Base-by-base conservation (phyloP, 1,284 basidiomycete species). In the Megacollybia platyphylla region DNA sequence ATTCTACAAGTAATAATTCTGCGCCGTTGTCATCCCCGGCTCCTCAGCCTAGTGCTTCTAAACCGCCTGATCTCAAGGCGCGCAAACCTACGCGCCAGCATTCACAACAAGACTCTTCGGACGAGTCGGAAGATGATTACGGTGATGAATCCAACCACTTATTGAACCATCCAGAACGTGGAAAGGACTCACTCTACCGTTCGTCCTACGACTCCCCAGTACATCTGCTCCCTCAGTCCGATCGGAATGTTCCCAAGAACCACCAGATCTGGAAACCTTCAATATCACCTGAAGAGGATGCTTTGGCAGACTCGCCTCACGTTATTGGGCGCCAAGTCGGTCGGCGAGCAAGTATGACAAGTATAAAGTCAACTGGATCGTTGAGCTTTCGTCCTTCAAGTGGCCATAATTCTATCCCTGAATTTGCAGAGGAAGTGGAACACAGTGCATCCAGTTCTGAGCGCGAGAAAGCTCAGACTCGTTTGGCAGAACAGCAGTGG, bases 221-320 rank as follows among this genome's bases (percentile, higher is more conserved):
- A 44, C 5, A 44, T 48, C 10, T 40, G 50, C 53, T 1, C 8
- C 65, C 62, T 9, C 20, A 24, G 20, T 3, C 20, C 3, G 20
- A 24, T 24, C 20, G 20, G 5, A 24, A 24, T 24, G 20, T 5
- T 24, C 20, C 20, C 20, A 24, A 24, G 20, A 24, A 24, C 20
- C 20, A 24, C 5, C 62, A 65, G 44, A 52, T 68, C 29, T 70
- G 70, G 71, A 67, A 58, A 35, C 67, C 70, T 3, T 53, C 60
- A 0, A 60, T 65, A 10, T 62, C 65, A 0, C 58, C 62, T 0
- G 62, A 64, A 42, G 65, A 71, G 37, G 69, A 71, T 39, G 53
- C 57, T 0, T 55, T 60, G 13, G 52, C 58, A 46, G 58, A 60
- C 5, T 61, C 58, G 42, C 55, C 61, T 2, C 58, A 56, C 42